These are phyloP conservation scores for Aegilops bicornis DNA, from an alignment of 176 grass and related monocot genomes.

Conservation along the genomic window DNA sequence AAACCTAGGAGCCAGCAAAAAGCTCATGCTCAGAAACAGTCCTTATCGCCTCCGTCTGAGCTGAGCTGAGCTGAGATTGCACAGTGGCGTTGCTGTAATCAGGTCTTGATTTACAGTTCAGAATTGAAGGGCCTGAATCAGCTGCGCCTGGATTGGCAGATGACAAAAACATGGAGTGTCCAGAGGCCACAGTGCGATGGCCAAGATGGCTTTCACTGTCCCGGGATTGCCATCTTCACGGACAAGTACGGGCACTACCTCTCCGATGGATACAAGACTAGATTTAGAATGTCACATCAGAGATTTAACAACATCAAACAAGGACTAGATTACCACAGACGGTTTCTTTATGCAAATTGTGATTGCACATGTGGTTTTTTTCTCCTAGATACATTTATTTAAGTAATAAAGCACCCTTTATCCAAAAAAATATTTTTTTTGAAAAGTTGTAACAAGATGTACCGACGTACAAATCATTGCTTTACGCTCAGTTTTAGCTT, in stretches of 20 bases:
- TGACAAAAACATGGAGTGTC: conserved; percentile 21
- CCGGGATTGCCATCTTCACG: conserved; percentile 29
- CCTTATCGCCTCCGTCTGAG: not conserved
- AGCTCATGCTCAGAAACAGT: not conserved
- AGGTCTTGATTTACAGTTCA: not conserved
- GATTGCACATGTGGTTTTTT: not conserved
- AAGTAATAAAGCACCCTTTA: no score
- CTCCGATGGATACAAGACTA: not conserved
- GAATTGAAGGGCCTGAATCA: not conserved
- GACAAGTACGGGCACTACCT: conserved; percentile 46
- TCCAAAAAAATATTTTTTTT: no score
- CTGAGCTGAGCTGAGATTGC: not conserved
- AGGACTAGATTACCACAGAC: not conserved
- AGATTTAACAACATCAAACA: not conserved
- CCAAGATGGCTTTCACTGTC: conserved; percentile 1
- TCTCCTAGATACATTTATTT: no score
- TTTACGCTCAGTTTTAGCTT: no score
- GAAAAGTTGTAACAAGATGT: not conserved
- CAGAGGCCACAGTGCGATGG: not conserved
- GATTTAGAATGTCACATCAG: conserved; percentile 38
- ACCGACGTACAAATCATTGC: no score
- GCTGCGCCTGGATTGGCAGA: not conserved
- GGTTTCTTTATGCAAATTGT: not conserved
- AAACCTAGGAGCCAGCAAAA: conserved; percentile 33
- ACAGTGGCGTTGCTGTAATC: not conserved